Evolutionary conservation across 257 asterid genomes (phyloP), one percentile per base, ranked within the genome.

Genomic region (Prunella vulgaris): DNA sequence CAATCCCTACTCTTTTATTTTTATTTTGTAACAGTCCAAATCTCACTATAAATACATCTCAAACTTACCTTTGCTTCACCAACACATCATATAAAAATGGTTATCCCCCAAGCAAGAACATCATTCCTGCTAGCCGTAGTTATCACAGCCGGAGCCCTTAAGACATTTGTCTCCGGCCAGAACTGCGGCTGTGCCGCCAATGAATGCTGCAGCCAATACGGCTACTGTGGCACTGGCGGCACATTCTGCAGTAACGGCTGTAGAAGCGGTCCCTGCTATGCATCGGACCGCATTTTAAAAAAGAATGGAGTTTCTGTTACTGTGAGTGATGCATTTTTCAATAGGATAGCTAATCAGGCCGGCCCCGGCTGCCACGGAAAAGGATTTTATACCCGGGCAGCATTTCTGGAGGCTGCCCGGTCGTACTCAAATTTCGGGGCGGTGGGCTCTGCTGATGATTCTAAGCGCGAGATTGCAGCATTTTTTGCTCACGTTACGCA

Each of bases 301-400:
- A 37, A 70, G 21, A 60, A 49, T 5, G n/a, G 14, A 35, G 65
- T 72, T 27, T 33, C 24, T 5, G 66, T 25, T 25, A 25, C 28
- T 46, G 58, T 51, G 27, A 17, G 10, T 2, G 80, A 75, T 33
- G 52, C 76, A 0, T 82, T 82, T 21, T 78, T 78, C 37, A 70
- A 72, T 22, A 70, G 83, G 37, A 74, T 81, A 10, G 71, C 52
- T 18, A 37, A 77, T 66, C 80, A 81, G 72, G 76, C 76, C 8
- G 72, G 76, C 76, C 12, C 59, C 59, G 24, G 28, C 13, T 81
- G 85, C 40, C 53, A 70, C 15, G 85, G 82, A 25, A 73, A 71
- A 49, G 75, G 78, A 1, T 80, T 80, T 40, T 80, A 80, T 20
- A 80, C 52, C 20, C 52, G 52, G 21, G 1, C 52, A 1, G 52